phyloP scores from a whole-genome alignment of 108 stramenopile species.

The Epipyxis sp. region DNA sequence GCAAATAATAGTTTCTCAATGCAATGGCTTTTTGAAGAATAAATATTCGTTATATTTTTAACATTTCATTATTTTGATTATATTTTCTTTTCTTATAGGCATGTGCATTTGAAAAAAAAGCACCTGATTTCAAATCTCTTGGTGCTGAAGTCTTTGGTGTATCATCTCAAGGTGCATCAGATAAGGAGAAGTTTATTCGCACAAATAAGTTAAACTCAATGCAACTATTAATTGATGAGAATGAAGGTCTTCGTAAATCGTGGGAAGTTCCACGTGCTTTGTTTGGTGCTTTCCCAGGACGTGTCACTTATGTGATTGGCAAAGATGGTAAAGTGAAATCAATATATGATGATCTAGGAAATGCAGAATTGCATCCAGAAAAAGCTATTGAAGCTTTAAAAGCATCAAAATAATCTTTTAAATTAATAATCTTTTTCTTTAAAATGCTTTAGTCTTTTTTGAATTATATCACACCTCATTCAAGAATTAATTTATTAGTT shows the following conservation, averaged over 20 bases:
- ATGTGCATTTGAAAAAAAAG: slow-evolving; percentile 39
- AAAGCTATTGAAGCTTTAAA: slow-evolving; percentile 13
- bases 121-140: slow-evolving; percentile 37
- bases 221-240: slow-evolving; percentile 49
- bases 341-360: slow-evolving; percentile 34
- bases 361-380: neutral
- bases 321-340: slow-evolving; percentile 38
- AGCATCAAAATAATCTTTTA: too few species aligned
- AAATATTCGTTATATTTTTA: neutral
- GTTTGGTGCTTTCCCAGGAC: slow-evolving; percentile 48
- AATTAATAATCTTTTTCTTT: too few species aligned
- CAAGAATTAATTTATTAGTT: too few species aligned
- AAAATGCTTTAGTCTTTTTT: too few species aligned
- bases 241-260: slow-evolving; percentile 30
- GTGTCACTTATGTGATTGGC: slow-evolving; percentile 54
- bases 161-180: slow-evolving; percentile 26
- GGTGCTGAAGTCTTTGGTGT: slow-evolving; percentile 53
- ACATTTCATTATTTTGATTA: neutral
- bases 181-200: slow-evolving; percentile 29
- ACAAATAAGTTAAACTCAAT: slow-evolving; percentile 43
- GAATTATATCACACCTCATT: too few species aligned
- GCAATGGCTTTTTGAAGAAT: too few species aligned
- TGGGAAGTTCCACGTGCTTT: slow-evolving; percentile 36
- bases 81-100: slow-evolving; percentile 34
- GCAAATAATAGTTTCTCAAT: too few species aligned